Percentiles rank a stretch among this genome's conserved stretches.
Conservation (phyloP, 768 basidiomycete species). For the Punctularia strigosozonata region DNA sequence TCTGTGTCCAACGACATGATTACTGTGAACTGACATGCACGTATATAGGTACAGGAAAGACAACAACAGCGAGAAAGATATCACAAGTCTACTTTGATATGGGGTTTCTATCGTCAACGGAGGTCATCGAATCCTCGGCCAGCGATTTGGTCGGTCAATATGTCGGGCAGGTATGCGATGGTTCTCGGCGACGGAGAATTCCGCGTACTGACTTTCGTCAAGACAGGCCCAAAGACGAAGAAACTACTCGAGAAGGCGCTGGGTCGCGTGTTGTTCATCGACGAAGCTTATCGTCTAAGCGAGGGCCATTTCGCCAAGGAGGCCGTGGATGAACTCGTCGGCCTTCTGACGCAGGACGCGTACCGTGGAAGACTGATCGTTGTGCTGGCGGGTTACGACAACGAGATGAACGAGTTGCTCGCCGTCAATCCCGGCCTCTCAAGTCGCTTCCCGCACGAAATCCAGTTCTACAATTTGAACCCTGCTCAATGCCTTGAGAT, state of each 20-base stretch:
- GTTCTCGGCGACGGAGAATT: no score
- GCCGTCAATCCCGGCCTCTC: slow-evolving; percentile 49
- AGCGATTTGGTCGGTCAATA: slow-evolving; percentile 61
- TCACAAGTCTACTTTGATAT: slow-evolving; percentile 54
- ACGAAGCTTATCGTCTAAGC: slow-evolving; percentile 56
- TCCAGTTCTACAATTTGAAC: slow-evolving; percentile 40
- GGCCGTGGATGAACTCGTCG: slow-evolving; percentile 62
- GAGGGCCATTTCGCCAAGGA: slow-evolving; percentile 58
- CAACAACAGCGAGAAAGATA: slow-evolving; percentile 49
- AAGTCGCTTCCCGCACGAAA: slow-evolving; percentile 56
- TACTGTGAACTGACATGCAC: not conserved
- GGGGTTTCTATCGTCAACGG: slow-evolving; percentile 36
- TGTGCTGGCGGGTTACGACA: slow-evolving; percentile 59
- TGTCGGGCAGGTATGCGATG: no score
- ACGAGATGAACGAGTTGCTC: slow-evolving; percentile 53
- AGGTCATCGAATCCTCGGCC: slow-evolving; percentile 61
- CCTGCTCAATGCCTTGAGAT: slow-evolving; percentile 37
- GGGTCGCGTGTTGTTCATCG: slow-evolving; percentile 58
- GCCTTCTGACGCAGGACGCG: slow-evolving; percentile 42
- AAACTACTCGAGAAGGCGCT: slow-evolving; percentile 52
- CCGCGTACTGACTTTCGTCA: no score
- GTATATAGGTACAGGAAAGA: slow-evolving; percentile 46
- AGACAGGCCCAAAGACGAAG: slow-evolving; percentile 55
- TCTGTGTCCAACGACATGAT: not conserved
- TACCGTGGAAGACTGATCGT: slow-evolving; percentile 52